Conservation (phyloP, 768 basidiomycete species). For the Exidia glandulosa region DNA sequence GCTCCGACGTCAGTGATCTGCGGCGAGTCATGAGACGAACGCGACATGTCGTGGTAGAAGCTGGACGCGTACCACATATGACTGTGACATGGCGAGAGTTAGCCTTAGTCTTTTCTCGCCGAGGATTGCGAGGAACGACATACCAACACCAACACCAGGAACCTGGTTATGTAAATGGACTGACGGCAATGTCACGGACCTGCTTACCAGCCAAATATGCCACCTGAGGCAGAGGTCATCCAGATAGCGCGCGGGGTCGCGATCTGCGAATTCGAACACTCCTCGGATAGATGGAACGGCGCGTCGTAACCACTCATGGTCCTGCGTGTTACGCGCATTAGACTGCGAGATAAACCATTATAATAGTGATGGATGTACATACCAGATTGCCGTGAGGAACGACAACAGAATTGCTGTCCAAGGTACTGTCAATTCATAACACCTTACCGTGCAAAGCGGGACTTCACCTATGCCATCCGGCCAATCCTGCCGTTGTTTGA, state of each 20-base stretch:
- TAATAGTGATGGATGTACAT: not conserved
- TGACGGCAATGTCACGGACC: not conserved
- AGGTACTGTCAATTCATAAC: not conserved
- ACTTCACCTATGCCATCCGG: not conserved
- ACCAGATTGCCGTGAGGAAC: slow-evolving; percentile 6
- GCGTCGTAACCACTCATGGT: slow-evolving; percentile 9
- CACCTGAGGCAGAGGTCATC: slow-evolving; percentile 5
- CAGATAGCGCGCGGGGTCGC: slow-evolving; percentile 7
- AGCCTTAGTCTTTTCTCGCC: not conserved
- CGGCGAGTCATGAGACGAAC: not conserved
- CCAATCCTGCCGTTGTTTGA: not conserved
- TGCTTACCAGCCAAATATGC: not conserved
- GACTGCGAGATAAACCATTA: too few relatives aligned
- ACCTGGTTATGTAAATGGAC: not conserved
- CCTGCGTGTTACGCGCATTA: not conserved
- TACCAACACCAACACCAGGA: not conserved
- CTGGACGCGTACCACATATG: not conserved
- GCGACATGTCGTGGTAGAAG: not conserved
- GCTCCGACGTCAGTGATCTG: slow-evolving; percentile 1
- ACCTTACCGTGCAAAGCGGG: not conserved
- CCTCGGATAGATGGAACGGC: slow-evolving; percentile 8
- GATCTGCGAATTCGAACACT: slow-evolving; percentile 7
- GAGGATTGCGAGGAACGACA: not conserved
- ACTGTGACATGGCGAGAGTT: not conserved
- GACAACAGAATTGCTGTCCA: slow-evolving; percentile 6